Base-by-base conservation (phyloP, 2,329 filamentous ascomycete genomes). In the Pseudophaeomoniella oleicola region DNA sequence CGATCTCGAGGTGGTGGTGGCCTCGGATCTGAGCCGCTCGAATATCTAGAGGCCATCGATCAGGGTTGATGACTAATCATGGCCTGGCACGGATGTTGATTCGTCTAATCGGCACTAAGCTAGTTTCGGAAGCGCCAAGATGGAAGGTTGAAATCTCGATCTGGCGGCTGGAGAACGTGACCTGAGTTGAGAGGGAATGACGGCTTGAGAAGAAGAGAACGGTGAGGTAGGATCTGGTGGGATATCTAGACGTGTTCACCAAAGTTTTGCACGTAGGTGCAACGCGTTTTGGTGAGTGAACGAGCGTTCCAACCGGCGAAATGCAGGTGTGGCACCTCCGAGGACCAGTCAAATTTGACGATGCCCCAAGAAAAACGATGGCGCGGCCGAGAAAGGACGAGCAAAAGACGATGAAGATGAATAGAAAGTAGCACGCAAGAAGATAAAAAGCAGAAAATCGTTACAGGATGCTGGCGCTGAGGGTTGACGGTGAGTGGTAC, bases 1-100 rank as follows among this genome's bases (percentile, higher is more conserved):
- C 81, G 70, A 50, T 84, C 78, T 51, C 78, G 67, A 42, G 72
- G 67, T 48, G 70, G 80, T 48, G 70, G 80, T 44, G 22, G 22
- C 22, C 22, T 27, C n/a, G 22, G n/a, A 27, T 27, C 22, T 27
- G 22, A n/a, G 22, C 22, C 22, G 22, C 22, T n/a, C n/a, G 74
- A 79, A 58, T 46, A 47, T 39, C 46, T 39, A 35, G 46, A 47
- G 34, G 45, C 45, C 37, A 42, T 42, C 30, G 32, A 34, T 30
- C 37, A 33, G 30, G n/a, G 6, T n/a, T n/a, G n/a, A 6, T 6
- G 9, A n/a, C 22, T n/a, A 27, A 27, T 27, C 22, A 27, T 27
- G 22, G 22, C 22, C 22, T n/a, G n/a, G 22, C 22, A 27, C 9
- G 9, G 22, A n/a, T 9, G 22, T 27, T n/a, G n/a, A n/a, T 6